These are phyloP conservation scores for Diospyros lotus DNA, from an alignment of 148 eudicot species.

Conservation along the genomic window DNA sequence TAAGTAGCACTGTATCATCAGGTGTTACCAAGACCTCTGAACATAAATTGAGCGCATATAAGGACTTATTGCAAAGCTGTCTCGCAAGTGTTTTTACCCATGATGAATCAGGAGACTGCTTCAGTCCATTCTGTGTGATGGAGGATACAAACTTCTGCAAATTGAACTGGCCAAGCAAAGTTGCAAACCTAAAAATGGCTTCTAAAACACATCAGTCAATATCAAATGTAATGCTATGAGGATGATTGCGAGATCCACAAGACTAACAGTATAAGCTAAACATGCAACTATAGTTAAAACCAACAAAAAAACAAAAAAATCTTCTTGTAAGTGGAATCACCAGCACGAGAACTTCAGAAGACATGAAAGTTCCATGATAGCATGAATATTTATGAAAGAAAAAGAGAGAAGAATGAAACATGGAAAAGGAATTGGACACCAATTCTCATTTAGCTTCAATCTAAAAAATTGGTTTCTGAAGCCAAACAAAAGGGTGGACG, in stretches of 20 bases:
- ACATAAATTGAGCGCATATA: constrained; percentile 63
- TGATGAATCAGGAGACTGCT: constrained; percentile 36
- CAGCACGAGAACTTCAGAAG: neutral
- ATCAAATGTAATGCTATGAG: neutral
- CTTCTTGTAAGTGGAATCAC: neutral
- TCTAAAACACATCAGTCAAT: constrained; percentile 34
- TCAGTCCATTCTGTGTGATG: constrained; percentile 30
- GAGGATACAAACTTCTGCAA: constrained; percentile 60
- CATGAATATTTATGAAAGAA: too few relatives aligned
- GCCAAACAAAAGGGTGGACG: too few relatives aligned
- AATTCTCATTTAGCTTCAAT: too few relatives aligned
- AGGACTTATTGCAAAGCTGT: constrained; percentile 55
- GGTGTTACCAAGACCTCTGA: constrained; percentile 61
- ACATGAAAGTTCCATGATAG: neutral
- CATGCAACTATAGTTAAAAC: neutral
- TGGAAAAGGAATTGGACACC: too few relatives aligned
- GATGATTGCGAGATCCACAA: neutral
- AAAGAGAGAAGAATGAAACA: too few relatives aligned
- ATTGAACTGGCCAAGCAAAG: constrained; percentile 77
- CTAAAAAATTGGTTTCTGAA: too few relatives aligned
- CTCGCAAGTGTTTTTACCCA: constrained; percentile 50
- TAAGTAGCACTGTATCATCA: constrained; percentile 49
- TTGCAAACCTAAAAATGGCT: constrained; percentile 58
- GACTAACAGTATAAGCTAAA: neutral
- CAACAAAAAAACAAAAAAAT: neutral